These are phyloP conservation scores for Botrytis medusae DNA, from an alignment of 2,329 filamentous ascomycete genomes.

Conservation along the genomic window DNA sequence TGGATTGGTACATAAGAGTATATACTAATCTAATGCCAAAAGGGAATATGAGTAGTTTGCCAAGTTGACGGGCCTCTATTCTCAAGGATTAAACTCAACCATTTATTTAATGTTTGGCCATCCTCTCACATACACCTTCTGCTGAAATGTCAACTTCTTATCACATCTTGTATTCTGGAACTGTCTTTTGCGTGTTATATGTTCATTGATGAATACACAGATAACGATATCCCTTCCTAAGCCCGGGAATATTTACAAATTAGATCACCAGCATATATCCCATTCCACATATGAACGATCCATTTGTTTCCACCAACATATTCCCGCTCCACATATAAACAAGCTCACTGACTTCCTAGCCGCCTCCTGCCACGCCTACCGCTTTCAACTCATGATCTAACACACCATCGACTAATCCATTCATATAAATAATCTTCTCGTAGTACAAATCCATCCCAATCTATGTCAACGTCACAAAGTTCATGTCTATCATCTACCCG, in stretches of 20 bases:
- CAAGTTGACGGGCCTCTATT: not conserved
- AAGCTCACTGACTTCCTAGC: not conserved
- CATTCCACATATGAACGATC: not conserved
- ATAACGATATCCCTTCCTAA: not conserved
- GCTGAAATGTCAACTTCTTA: not conserved
- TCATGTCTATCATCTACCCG: not conserved
- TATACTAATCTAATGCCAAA: not conserved
- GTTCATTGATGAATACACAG: constrained; percentile 12
- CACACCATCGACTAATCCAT: not conserved
- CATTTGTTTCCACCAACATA: not conserved
- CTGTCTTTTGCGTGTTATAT: not conserved
- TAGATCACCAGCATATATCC: not conserved
- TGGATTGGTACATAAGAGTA: constrained; percentile 11
- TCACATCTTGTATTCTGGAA: not conserved
- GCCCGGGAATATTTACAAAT: constrained; percentile 9
- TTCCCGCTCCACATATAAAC: not conserved
- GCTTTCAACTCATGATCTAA: not conserved
- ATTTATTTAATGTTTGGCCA: not conserved
- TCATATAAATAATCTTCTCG: not conserved
- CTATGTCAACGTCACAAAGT: constrained; percentile 1
- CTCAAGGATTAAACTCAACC: not conserved
- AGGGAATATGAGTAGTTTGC: not conserved
- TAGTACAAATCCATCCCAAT: constrained; percentile 11
- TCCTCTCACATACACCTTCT: not conserved
- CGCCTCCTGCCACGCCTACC: not conserved